Percentiles rank a stretch among this genome's conserved stretches.
Conservation (phyloP, 1,284 basidiomycete species). For the Fomitopsis schrenkii region DNA sequence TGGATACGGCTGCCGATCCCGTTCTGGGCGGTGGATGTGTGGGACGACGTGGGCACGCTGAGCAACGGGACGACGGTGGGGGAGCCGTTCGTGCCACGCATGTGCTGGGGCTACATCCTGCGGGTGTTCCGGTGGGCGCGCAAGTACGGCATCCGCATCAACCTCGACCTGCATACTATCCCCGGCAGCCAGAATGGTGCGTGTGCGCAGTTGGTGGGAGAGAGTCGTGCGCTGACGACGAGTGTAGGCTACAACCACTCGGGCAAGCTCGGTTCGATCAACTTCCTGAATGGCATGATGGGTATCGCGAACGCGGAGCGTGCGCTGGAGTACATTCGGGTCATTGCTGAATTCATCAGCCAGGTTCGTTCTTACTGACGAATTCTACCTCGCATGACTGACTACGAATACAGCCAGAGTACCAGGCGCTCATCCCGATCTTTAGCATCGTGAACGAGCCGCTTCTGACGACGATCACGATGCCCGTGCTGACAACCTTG, state of each 20-base stretch:
- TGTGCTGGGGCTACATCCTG: conserved; percentile 50
- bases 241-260: conserved; percentile 47
- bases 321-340: conserved; percentile 52
- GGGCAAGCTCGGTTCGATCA: conserved; percentile 43
- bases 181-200: conserved; percentile 75
- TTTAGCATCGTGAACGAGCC: conserved; percentile 40
- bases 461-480: conserved; percentile 34
- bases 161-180: conserved; percentile 80
- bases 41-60: conserved; percentile 33
- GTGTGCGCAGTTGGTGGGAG: conserved; percentile 4
- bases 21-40: conserved; percentile 76
- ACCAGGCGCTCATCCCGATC: conserved; percentile 46
- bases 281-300: conserved; percentile 61
- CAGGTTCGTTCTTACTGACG: conserved; percentile 28
- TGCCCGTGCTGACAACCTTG: conserved; percentile 33
- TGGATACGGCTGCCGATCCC: conserved; percentile 76
- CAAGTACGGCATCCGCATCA: conserved; percentile 86
- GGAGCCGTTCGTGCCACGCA: conserved; percentile 31
- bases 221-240: not conserved
- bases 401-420: conserved; percentile 32
- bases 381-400: not conserved
- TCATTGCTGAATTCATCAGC: conserved; percentile 55
- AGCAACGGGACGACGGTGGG: conserved; percentile 16
- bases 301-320: conserved; percentile 61
- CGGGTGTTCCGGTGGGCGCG: conserved; percentile 78